Conservation (phyloP, 805 yeast species). For the Yamadazyma scolyti region DNA sequence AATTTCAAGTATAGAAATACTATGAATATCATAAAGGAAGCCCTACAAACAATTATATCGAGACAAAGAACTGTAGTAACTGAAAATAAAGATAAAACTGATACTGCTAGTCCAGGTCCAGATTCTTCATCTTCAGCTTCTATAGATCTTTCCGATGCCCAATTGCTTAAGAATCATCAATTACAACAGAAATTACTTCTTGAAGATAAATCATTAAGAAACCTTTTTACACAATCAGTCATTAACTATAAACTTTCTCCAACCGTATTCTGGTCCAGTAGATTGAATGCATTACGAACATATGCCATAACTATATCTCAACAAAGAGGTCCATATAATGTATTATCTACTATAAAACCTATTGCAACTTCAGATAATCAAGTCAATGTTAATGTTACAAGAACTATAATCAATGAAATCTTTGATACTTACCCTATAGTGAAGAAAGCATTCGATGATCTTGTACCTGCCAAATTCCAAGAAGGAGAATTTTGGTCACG, state of each 20-base stretch:
- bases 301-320: slow-evolving; percentile 83
- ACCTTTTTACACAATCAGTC: slow-evolving; percentile 83
- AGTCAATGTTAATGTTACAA: slow-evolving; percentile 86
- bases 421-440: slow-evolving; percentile 93
- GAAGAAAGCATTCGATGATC: slow-evolving; percentile 81
- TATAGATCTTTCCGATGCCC: slow-evolving; percentile 29
- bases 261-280: slow-evolving; percentile 80
- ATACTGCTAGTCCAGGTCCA: slow-evolving; percentile 9
- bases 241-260: slow-evolving; percentile 73
- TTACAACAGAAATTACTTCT: slow-evolving; percentile 75
- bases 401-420: slow-evolving; percentile 85
- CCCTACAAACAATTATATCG: slow-evolving; percentile 65
- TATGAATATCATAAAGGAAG: slow-evolving; percentile 69
- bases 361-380: slow-evolving; percentile 90
- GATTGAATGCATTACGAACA: slow-evolving; percentile 76
- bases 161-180: slow-evolving; percentile 63
- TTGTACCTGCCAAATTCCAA: slow-evolving; percentile 73
- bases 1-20: slow-evolving; percentile 69
- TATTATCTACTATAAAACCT: slow-evolving; percentile 87
- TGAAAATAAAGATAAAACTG: slow-evolving; percentile 24
- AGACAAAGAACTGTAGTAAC: slow-evolving; percentile 55
- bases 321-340: slow-evolving; percentile 90
- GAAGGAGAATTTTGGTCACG: slow-evolving; percentile 97
- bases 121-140: slow-evolving; percentile 7
- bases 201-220: slow-evolving; percentile 65